Conservation (phyloP, 164 flowering plant genomes). For the Cinnamomum micranthum region DNA sequence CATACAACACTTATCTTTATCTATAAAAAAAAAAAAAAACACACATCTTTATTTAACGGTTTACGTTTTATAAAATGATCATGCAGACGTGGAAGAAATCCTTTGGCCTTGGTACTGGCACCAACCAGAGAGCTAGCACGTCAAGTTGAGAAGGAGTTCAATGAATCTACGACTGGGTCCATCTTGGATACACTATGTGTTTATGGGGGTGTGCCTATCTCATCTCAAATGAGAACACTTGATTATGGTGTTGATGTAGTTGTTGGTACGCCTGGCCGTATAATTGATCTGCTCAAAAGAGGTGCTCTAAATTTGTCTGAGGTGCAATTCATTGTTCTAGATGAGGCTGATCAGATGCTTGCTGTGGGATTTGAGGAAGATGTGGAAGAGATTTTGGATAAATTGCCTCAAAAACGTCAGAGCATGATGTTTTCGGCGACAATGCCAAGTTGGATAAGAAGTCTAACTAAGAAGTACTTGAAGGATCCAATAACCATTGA, state of each 20-base stretch:
- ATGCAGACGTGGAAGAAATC: slow-evolving; percentile 58
- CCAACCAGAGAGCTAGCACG: slow-evolving; percentile 81
- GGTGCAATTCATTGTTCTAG: slow-evolving; percentile 69
- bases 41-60: no score
- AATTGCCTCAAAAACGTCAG: slow-evolving; percentile 60
- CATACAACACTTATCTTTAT: not conserved
- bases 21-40: no score
- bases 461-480: slow-evolving; percentile 50
- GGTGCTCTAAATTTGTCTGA: slow-evolving; percentile 54
- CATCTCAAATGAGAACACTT: slow-evolving; percentile 53
- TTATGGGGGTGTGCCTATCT: slow-evolving; percentile 72
- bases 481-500: slow-evolving; percentile 58
- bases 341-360: slow-evolving; percentile 92
- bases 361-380: slow-evolving; percentile 74
- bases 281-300: slow-evolving; percentile 69
- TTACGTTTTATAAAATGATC: not conserved
- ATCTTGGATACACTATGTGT: slow-evolving; percentile 56
- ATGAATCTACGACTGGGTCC: slow-evolving; percentile 44
- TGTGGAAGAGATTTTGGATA: slow-evolving; percentile 55
- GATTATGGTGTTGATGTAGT: slow-evolving; percentile 71
- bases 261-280: slow-evolving; percentile 84
- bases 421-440: slow-evolving; percentile 83
- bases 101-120: slow-evolving; percentile 66
- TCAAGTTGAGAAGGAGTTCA: slow-evolving; percentile 75
- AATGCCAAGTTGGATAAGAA: slow-evolving; percentile 68